Evolutionary conservation across 2,329 filamentous ascomycete genomes (phyloP).

Genomic region (Alternaria solani): DNA sequence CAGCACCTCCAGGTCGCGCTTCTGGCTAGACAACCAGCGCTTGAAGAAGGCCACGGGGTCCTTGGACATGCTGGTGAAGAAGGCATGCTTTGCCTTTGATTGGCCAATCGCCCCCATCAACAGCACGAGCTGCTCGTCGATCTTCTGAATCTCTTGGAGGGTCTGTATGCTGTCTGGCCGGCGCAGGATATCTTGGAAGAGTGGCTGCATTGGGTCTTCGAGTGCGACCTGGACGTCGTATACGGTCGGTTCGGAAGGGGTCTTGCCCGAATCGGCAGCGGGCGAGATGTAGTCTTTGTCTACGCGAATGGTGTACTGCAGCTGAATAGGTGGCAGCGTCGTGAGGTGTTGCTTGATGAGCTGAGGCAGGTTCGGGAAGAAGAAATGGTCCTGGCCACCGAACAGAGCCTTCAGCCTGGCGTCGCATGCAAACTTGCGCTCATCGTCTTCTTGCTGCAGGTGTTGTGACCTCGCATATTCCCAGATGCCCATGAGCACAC

Average conservation of each 20-base stretch:
- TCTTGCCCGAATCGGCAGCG: conserved; percentile 74
- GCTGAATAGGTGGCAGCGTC: conserved; percentile 79
- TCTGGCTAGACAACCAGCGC: conserved; percentile 90
- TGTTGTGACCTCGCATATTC: conserved; percentile 89
- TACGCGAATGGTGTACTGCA: conserved; percentile 92
- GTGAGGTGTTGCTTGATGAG: conserved; percentile 80
- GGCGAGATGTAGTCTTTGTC: conserved; percentile 65
- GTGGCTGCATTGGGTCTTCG: conserved; percentile 81
- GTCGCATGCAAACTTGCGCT: conserved; percentile 90
- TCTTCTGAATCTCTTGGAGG: conserved; percentile 75
- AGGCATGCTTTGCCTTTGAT: conserved; percentile 89
- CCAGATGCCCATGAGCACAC: conserved; percentile 91
- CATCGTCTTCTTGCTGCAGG: conserved; percentile 93
- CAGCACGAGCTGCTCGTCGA: conserved; percentile 87
- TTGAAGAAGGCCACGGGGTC: conserved; percentile 86
- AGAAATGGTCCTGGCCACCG: conserved; percentile 72
- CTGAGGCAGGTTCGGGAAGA: conserved; percentile 85
- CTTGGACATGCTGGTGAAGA: conserved; percentile 78
- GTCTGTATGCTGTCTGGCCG: conserved; percentile 63
- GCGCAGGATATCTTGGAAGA: conserved; percentile 60
- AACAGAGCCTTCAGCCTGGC: conserved; percentile 81
- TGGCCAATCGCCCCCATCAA: conserved; percentile 83
- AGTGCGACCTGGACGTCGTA: conserved; percentile 89
- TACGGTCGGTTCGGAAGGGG: conserved; percentile 75
- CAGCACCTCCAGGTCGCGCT: conserved; percentile 86